Conservation (phyloP, 1,284 basidiomycete genomes). For the Marasmius sp. region DNA sequence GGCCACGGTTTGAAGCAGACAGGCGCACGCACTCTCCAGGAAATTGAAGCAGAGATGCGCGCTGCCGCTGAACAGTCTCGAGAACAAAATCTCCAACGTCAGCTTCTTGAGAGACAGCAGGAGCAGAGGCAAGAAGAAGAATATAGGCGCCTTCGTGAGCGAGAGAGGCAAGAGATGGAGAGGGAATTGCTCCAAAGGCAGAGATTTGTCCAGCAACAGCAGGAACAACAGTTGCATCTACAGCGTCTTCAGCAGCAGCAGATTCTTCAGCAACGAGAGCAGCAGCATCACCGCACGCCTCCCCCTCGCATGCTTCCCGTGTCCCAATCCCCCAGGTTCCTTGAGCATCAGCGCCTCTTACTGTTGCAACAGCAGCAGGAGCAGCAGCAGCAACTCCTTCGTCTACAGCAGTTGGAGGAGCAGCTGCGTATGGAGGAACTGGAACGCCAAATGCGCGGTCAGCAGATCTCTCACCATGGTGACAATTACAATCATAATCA, state of each 20-base stretch:
- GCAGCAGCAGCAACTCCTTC: constrained; percentile 44
- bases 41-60: constrained; percentile 92
- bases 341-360: constrained; percentile 58
- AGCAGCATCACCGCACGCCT: constrained; percentile 52
- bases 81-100: constrained; percentile 26
- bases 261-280: constrained; percentile 35
- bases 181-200: constrained; percentile 36
- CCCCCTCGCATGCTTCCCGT: constrained; percentile 70
- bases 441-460: constrained; percentile 54
- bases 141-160: constrained; percentile 29
- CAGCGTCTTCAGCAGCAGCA: constrained; percentile 43
- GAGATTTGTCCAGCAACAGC: constrained; percentile 32
- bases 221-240: constrained; percentile 37
- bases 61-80: constrained; percentile 49
- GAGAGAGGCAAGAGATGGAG: constrained; percentile 43
- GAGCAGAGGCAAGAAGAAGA: constrained; percentile 39
- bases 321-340: constrained; percentile 71
- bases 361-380: constrained; percentile 42
- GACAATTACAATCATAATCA: constrained; percentile 35
- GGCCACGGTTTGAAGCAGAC: constrained; percentile 34
- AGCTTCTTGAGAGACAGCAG: constrained; percentile 32
- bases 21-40: constrained; percentile 80
- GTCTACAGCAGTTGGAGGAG: constrained; percentile 54
- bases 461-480: constrained; percentile 50
- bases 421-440: constrained; percentile 61